Percentiles rank a stretch among this genome's conserved stretches.
Conservation (phyloP, 208 protist genomes). For the Trypanosoma mega region DNA sequence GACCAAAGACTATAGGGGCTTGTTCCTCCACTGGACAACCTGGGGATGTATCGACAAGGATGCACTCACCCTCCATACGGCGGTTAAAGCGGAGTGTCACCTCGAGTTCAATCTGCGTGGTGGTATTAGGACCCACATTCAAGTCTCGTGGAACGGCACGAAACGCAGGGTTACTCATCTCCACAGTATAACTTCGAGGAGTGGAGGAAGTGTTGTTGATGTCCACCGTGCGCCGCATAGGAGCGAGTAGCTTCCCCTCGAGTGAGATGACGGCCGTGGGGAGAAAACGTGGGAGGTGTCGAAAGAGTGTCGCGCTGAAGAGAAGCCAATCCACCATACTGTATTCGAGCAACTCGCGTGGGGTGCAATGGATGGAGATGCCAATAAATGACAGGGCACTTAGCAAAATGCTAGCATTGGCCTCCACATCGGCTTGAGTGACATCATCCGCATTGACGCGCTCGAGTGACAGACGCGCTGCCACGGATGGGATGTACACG, state of each 20-base stretch:
- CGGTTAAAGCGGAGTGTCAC: conserved; percentile 74
- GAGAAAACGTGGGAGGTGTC: conserved; percentile 79
- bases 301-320: conserved; percentile 75
- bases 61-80: conserved; percentile 50
- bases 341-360: conserved; percentile 54
- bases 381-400: conserved; percentile 47
- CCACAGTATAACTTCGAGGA: conserved; percentile 70
- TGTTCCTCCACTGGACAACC: conserved; percentile 48
- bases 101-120: conserved; percentile 46
- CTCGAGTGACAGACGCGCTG: conserved; percentile 28
- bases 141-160: conserved; percentile 46
- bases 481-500: conserved; percentile 63
- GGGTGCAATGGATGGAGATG: conserved; percentile 31
- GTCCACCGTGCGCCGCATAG: conserved; percentile 71
- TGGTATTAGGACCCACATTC: conserved; percentile 53
- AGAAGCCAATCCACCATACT: conserved; percentile 66
- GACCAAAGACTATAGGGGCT: conserved; percentile 64
- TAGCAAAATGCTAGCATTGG: conserved; percentile 57
- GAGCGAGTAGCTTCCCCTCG: conserved; percentile 73
- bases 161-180: conserved; percentile 69
- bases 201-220: conserved; percentile 68
- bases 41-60: conserved; percentile 60
- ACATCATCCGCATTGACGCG: conserved; percentile 33
- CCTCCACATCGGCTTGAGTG: conserved; percentile 39
- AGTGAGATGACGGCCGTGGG: conserved; percentile 67